Evolutionary conservation across 2,329 filamentous ascomycete species (phyloP).

Genomic region (Botrytis porri): DNA sequence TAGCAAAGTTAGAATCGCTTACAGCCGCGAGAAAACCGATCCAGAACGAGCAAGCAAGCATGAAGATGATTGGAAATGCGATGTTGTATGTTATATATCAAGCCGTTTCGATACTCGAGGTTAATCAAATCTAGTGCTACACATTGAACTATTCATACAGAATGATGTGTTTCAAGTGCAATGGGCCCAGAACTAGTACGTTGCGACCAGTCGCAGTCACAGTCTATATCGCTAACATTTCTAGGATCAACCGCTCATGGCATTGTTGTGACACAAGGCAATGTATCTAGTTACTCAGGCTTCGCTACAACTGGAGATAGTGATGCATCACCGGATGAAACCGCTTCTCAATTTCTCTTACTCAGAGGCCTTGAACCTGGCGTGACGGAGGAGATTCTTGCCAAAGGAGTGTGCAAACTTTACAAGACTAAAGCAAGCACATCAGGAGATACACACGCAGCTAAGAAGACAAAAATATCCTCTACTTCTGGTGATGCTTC

Average conservation of each 20-base stretch:
- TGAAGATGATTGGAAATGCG: conserved; percentile 57
- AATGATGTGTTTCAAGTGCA: conserved; percentile 56
- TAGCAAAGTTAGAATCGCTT: conserved; percentile 44
- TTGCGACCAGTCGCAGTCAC: not conserved
- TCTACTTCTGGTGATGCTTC: conserved; percentile 52
- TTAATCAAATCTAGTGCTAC: conserved; percentile 45
- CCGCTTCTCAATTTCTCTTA: conserved; percentile 68
- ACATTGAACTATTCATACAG: conserved; percentile 56
- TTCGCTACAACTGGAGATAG: conserved; percentile 52
- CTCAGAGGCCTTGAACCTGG: conserved; percentile 68
- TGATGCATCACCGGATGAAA: conserved; percentile 50
- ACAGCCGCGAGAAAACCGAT: conserved; percentile 52
- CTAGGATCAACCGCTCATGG: conserved; percentile 38
- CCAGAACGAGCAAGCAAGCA: conserved; percentile 44
- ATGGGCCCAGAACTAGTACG: conserved; percentile 51
- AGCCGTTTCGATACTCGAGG: not conserved
- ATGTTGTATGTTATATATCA: conserved; percentile 42
- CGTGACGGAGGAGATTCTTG: conserved; percentile 69
- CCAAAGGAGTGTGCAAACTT: conserved; percentile 70
- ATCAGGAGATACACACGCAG: conserved; percentile 36
- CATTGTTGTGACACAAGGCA: conserved; percentile 39
- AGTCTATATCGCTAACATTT: conserved; percentile 29
- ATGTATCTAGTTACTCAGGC: conserved; percentile 41
- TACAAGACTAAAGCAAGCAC: conserved; percentile 54
- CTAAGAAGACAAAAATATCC: conserved; percentile 48